Evolutionary conservation across 2,329 filamentous ascomycete genomes (phyloP), one percentile per base, ranked within the genome.

Genomic region (Epicoccum nigrum): DNA sequence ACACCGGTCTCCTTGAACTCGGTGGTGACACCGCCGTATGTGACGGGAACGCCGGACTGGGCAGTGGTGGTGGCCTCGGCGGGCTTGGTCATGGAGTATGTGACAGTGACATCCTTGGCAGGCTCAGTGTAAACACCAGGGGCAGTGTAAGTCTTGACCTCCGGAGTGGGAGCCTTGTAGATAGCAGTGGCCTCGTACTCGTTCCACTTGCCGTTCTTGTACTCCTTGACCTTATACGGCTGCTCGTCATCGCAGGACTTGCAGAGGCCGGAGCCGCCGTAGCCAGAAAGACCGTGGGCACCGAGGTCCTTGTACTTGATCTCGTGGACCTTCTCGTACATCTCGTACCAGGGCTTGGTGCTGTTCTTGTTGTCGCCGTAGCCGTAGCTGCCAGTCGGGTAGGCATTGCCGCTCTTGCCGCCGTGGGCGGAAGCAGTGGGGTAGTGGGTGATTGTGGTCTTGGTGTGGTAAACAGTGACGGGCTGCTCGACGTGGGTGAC

Each of bases 41-140:
- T 68, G 35, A 64, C 60, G 11, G 58, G 54, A 45, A 64, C 53
- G 42, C 58, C 48, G 16, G 64, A 55, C 43, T 52, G 48, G 16
- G 58, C 60, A 23, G 59, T 64, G 35, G 55, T 60, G 23, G 61
- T 65, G 2, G 60, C 59, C 56, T 66, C 63, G 32, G 56, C 57
- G 21, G 60, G 46, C 45, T 58, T 54, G 32, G 62, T 64, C 13
- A 56, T 55, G 1, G 62, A 49, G 41, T 67, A 38, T 6, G 49
- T 37, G 15, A 68, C 46, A 3, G 63, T 65, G 20, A 68, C 49
- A 21, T 65, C 62, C 49, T 67, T 63, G 23, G 58, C 60, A 2
- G 67, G 60, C 38, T 67, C 53, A 3, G 67, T 70, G 60, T 69
- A 70, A 12, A 61, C 57, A 27, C 67, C 69, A 8, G 69, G 61